A percentile compares a stretch with the other conserved stretches of the same genome.
Evolutionary conservation across 1,284 basidiomycete species (phyloP).

Genomic region (Rhodofomes roseus): DNA sequence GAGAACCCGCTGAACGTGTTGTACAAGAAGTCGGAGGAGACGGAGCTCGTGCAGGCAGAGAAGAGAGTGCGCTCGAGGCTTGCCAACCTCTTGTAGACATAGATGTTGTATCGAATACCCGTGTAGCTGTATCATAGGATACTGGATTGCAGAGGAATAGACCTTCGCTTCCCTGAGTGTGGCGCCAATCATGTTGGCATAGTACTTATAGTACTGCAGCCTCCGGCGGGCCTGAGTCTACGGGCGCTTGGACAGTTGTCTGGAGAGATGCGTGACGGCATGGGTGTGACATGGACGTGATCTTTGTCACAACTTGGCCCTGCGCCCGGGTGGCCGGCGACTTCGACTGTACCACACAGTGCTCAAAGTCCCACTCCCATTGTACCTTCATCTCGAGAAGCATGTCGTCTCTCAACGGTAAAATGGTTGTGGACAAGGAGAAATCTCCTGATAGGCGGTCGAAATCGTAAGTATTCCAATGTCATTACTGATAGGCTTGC

Average conservation of each 20-base stretch:
- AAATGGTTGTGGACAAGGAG: conserved; percentile 57
- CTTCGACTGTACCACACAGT: neutral
- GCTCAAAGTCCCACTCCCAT: neutral
- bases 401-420: conserved; percentile 41
- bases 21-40: conserved; percentile 48
- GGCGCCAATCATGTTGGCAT: no score
- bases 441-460: conserved; percentile 48
- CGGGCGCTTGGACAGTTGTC: neutral
- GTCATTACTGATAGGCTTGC: neutral
- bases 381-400: neutral
- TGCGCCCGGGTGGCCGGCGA: neutral
- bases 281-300: neutral
- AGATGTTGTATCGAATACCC: neutral
- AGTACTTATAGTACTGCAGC: no score
- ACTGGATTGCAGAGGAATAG: neutral
- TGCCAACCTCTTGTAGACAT: conserved; percentile 35
- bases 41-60: conserved; percentile 56
- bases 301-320: neutral
- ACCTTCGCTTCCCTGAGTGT: neutral
- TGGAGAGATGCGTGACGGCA: neutral
- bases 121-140: neutral
- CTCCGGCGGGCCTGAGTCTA: no score
- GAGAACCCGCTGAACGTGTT: conserved; percentile 54
- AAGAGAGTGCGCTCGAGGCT: conserved; percentile 51
- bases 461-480: conserved; percentile 52